Base-by-base conservation (phyloP, 257 asterid genomes). In the Scutellaria galericulata region DNA sequence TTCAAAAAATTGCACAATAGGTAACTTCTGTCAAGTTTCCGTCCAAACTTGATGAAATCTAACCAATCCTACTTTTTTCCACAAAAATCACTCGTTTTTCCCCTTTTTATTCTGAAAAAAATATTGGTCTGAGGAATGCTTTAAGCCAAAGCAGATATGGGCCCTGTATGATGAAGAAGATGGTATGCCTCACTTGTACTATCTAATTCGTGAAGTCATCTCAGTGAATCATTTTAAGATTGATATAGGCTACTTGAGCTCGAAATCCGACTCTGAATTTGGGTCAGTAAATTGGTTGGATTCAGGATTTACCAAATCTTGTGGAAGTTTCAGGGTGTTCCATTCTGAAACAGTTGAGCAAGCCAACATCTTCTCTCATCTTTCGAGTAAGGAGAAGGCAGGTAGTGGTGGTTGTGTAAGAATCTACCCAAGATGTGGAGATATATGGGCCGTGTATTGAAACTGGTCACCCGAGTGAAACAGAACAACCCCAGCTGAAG, bases 161-260 rank as follows among this genome's bases (percentile, higher is more conserved):
- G 99, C 97, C 75, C 68, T 95, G 60, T 95, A 95, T 73, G 99
- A 92, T 22, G 98, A 95, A 80, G 98, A 93, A 77, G 99, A 95
- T 62, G 97, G 99, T 27, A 95, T 95, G 99, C 99, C 99, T 55
- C 99, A 97, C 61, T 77, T 95, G 78, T 95, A 95, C 75, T 95
- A 98, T 78, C 83, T 91, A 78, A 87, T 95, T 78, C 98, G 99
- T 13, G 86, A 90, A 64, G 85, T 92, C 75, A 79, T 92, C 75
- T 92, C 97, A 6, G 75, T 94, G 53, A 86, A 85, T 35, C 99
- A 97, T 68, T 95, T 95, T 65, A 90, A 88, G 89, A 83, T 92
- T 53, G 79, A 78, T 75, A 90, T 92, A 79, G 88, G 97, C 86
- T 88, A 95, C 87, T 80, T 92, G 88, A 90, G 83, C 86, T 92